phyloP scores from a whole-genome alignment of 225 moss, liverwort and hornwort species.

The Rhytidiadelphus loreus region DNA sequence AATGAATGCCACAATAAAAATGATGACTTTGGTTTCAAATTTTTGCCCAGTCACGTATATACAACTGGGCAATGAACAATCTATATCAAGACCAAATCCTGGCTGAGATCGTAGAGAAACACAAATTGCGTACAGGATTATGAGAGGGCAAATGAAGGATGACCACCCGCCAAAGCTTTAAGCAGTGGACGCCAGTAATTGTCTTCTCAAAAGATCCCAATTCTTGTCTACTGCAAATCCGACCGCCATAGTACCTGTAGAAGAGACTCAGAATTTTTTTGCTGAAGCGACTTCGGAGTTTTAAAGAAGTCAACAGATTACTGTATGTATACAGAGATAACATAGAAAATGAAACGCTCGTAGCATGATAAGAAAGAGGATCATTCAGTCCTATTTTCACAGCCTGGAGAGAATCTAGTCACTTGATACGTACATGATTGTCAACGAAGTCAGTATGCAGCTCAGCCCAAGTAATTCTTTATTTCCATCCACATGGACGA shows the following conservation, averaged over 20 bases:
- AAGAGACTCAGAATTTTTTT: not conserved
- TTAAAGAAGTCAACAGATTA: not conserved
- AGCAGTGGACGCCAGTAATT: not conserved
- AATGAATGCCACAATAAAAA: slow-evolving; percentile 5
- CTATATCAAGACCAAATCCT: not conserved
- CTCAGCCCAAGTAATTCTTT: not conserved
- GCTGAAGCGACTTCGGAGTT: not conserved
- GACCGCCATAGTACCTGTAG: slow-evolving; percentile 5
- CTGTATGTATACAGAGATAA: not conserved
- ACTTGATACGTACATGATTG: not conserved
- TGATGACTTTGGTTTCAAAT: not conserved
- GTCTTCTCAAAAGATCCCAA: not conserved
- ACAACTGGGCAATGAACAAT: slow-evolving; percentile 7
- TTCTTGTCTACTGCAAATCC: not conserved
- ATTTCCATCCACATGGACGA: not conserved
- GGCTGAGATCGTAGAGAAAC: slow-evolving; percentile 1
- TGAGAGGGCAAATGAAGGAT: not conserved
- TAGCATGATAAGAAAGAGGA: not conserved
- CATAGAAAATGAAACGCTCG: not conserved
- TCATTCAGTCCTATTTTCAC: not conserved
- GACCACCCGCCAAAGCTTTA: not conserved
- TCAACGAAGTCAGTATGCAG: not conserved
- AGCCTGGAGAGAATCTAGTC: not conserved
- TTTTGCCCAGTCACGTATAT: slow-evolving; percentile 8
- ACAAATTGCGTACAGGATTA: slow-evolving; percentile 5